Percentiles rank a stretch among this genome's conserved stretches.
Evolutionary conservation across 257 asterid species (phyloP).

Genomic region (Solanum sitiens): DNA sequence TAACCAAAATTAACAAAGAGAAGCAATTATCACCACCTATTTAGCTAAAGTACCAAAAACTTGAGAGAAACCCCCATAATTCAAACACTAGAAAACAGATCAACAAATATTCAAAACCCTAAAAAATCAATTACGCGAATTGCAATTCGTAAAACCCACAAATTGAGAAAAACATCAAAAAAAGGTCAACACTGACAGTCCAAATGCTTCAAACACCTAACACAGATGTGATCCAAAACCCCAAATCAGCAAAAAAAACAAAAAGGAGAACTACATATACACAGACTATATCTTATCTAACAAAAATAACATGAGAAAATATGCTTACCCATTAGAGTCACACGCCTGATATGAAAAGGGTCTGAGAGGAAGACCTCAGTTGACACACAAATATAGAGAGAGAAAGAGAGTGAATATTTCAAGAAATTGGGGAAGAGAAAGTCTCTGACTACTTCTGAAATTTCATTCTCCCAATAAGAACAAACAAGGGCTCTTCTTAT

Average conservation of each 20-base stretch:
- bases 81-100: not conserved
- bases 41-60: not conserved
- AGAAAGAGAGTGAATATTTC: not conserved
- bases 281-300: not conserved
- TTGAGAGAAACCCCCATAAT: not conserved
- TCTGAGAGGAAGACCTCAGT: not conserved
- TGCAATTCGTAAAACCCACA: not conserved
- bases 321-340: not conserved
- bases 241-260: not conserved
- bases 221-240: not conserved
- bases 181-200: not conserved
- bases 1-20: not conserved
- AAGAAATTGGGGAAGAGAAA: not conserved
- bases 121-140: not conserved
- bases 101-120: not conserved
- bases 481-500: not conserved
- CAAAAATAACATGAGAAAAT: not conserved
- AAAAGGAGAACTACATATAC: not conserved
- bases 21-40: not conserved
- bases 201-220: not conserved
- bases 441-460: constrained; percentile 1
- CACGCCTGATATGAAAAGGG: not conserved
- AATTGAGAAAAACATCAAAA: not conserved
- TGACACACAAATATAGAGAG: not conserved
- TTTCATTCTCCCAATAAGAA: constrained; percentile 4